phyloP scores from a whole-genome alignment of 441 rosid species.

The Aquilaria agallochum region DNA sequence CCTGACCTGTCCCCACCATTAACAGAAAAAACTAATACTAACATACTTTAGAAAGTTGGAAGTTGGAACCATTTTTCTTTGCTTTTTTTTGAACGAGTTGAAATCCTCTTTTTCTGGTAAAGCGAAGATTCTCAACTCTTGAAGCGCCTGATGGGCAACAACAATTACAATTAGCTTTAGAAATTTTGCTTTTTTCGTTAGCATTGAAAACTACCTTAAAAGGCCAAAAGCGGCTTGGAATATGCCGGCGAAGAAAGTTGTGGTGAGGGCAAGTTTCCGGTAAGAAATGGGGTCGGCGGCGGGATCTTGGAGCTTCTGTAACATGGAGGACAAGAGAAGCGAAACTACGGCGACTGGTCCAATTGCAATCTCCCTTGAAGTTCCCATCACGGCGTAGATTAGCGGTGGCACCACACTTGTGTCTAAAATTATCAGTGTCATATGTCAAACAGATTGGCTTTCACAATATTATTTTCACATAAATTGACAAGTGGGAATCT shows the following conservation, averaged over 20 bases:
- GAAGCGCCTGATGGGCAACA: too few species aligned
- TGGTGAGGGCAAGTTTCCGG: slow-evolving; percentile 62
- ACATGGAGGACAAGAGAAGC: slow-evolving; percentile 74
- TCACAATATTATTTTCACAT: neutral
- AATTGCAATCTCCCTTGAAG: slow-evolving; percentile 85
- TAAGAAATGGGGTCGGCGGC: slow-evolving; percentile 53
- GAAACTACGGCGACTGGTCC: slow-evolving; percentile 98
- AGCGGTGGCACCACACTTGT: slow-evolving; percentile 88
- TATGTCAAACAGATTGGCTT: too few species aligned
- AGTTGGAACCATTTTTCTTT: too few species aligned
- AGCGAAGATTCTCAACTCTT: too few species aligned
- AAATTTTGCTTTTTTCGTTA: neutral
- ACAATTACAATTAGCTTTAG: too few species aligned
- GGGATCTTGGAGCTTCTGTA: slow-evolving; percentile 58
- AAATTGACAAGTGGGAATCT: slow-evolving; percentile 21
- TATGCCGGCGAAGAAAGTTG: slow-evolving; percentile 78
- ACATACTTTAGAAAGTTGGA: too few species aligned
- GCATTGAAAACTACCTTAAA: slow-evolving; percentile 38
- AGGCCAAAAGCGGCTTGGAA: slow-evolving; percentile 82
- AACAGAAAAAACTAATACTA: too few species aligned
- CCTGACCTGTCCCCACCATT: slow-evolving; percentile 44
- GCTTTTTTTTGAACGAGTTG: too few species aligned
- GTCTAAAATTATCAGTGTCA: slow-evolving; percentile 29
- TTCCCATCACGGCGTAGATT: slow-evolving; percentile 85
- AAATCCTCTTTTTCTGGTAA: too few species aligned